Evolutionary conservation across 1,139 yeast genomes (phyloP).

Genomic region (Geotrichum cucujoidarum): DNA sequence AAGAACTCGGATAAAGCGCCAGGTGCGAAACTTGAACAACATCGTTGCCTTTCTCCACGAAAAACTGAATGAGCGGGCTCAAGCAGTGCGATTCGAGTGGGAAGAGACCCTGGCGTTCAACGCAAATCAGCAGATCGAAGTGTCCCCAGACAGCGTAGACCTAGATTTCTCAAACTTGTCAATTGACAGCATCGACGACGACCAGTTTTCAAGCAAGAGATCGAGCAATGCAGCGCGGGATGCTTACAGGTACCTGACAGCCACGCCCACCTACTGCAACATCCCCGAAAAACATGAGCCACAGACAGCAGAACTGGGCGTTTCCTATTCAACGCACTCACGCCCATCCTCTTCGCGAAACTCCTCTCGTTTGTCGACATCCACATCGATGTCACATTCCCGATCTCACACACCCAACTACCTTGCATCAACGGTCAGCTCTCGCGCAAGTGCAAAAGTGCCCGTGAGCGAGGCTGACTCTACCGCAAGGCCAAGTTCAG

Average conservation of each 20-base stretch:
- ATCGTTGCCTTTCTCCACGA: constrained; percentile 10
- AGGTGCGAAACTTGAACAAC: neutral
- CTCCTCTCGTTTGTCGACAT: too few species aligned
- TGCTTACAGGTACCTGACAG: too few species aligned
- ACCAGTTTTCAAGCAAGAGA: neutral
- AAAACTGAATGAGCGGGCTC: constrained; percentile 13
- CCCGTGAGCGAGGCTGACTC: neutral
- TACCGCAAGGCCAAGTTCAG: neutral
- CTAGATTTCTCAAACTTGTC: too few species aligned
- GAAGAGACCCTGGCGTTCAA: constrained; percentile 14
- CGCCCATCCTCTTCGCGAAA: too few species aligned
- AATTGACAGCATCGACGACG: too few species aligned
- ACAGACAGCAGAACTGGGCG: too few species aligned
- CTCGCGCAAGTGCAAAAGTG: neutral
- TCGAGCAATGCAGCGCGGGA: neutral
- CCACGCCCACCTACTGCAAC: too few species aligned
- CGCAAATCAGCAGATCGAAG: too few species aligned
- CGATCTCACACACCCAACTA: constrained; percentile 9
- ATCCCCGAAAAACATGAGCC: too few species aligned
- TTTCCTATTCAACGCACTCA: too few species aligned
- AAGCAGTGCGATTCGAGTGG: constrained; percentile 10
- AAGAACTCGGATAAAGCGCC: neutral
- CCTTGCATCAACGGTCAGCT: constrained; percentile 13
- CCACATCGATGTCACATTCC: too few species aligned
- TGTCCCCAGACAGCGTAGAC: too few species aligned